Evolutionary conservation across 2,329 filamentous ascomycete species (phyloP), one percentile per base, ranked within the genome.

Genomic region (Allantophomopsis lycopodina): DNA sequence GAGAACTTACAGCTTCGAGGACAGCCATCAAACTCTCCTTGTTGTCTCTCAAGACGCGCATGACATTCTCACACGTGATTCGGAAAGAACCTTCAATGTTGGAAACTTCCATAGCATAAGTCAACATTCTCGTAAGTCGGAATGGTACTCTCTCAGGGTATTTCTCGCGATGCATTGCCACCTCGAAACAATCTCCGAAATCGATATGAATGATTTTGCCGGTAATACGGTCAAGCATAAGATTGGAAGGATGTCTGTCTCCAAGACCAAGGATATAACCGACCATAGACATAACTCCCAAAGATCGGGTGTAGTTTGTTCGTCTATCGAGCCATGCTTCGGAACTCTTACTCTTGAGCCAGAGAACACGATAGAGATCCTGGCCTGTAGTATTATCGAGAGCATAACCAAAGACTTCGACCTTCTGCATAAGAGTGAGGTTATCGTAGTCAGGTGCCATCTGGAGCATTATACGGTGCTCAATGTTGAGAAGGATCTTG

Each of bases 281-380:
- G n/a, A 96, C 91, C 87, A 99, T 98, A n/a, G 87, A 95, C 91
- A 98, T 99, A 53, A 98, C 91, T 50, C 86, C 91, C 2, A 98
- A 70, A 1, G 89, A 96, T 42, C 91, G 82, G 14, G 91, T 98
- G 63, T 98, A 99, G 57, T 94, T 98, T n/a, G 93, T 98, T 39
- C 91, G 82, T 34, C 91, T 76, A 60, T 96, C 91, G 28, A 99
- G 77, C 91, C 91, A 99, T 2, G 89, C 83, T 60, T 99, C 91
- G 0, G 89, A 95, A 45, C 84, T 94, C 69, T 95, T 95, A 55
- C 86, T 94, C 74, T 98, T 98, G 50, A 99, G 72, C 91, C 93
- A 99, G 30, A 99, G 67, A 2, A 99, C 89, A 31, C 91, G 84
- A 61, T 98, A 99, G 18, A 99, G 69, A 63, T 99, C 91, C 58